phyloP scores from a whole-genome alignment of 2,329 filamentous ascomycete genomes.

The Boeremia lycopersici region DNA sequence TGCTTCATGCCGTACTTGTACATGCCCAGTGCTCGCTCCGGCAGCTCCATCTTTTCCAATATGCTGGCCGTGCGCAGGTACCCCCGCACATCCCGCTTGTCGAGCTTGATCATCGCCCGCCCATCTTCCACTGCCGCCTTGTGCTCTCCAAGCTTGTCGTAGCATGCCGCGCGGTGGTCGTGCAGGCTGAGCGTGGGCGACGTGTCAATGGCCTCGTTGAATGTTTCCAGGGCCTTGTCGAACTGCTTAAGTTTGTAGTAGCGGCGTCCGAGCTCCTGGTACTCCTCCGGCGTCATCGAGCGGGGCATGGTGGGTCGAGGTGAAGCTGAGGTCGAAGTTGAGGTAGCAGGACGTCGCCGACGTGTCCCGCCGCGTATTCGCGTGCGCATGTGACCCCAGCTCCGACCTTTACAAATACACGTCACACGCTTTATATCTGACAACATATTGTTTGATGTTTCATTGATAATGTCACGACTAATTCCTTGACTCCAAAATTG shows the following conservation, averaged over 20 bases:
- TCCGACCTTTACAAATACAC: not conserved
- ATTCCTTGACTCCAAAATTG: slow-evolving; percentile 15
- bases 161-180: slow-evolving; percentile 62
- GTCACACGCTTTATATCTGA: not conserved
- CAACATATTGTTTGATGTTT: slow-evolving; percentile 2
- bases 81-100: slow-evolving; percentile 60
- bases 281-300: slow-evolving; percentile 42
- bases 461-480: slow-evolving; percentile 16
- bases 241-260: slow-evolving; percentile 48
- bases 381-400: not conserved
- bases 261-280: slow-evolving; percentile 41
- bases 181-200: slow-evolving; percentile 49
- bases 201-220: slow-evolving; percentile 40
- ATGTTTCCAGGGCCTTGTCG: slow-evolving; percentile 41
- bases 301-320: slow-evolving; percentile 30
- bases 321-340: not conserved
- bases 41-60: slow-evolving; percentile 56
- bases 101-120: slow-evolving; percentile 60
- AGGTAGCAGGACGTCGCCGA: not conserved
- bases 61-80: slow-evolving; percentile 62
- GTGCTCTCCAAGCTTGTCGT: slow-evolving; percentile 59
- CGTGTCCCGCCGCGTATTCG: not conserved
- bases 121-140: slow-evolving; percentile 61
- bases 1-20: slow-evolving; percentile 64
- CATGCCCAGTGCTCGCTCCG: slow-evolving; percentile 60